Base-by-base conservation (phyloP, 257 asterid species). In the Agastache rugosa region DNA sequence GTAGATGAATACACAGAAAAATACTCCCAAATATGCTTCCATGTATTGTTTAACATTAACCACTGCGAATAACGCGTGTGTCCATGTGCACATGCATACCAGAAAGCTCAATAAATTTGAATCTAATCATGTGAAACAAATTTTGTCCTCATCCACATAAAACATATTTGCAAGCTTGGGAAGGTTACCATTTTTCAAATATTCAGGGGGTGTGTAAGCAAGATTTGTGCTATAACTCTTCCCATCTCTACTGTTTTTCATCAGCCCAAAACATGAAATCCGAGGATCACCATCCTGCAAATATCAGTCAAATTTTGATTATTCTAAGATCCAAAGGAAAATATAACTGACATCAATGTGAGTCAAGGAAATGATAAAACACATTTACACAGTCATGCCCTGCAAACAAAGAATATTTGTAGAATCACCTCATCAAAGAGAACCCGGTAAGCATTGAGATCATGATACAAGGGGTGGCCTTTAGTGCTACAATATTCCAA, bases 181-280 rank as follows among this genome's bases (percentile, higher is more conserved):
- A 39, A 66, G n/a, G n/a, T 77, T 77, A 87, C 96, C 96, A 59
- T 77, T 88, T 81, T 81, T 88, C 77, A 90, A 76, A 73, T 90
- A 90, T 69, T 90, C 96, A 8, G 94, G 94, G 12, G 96, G 96
- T 5, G 96, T 83, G 77, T 86, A 90, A 20, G 93, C 93, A 75
- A 90, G 91, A 77, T 90, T 90, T 9, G 96, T 90, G 90, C 92
- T 90, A 37, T 90, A 86, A 88, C 96, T 90, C 87, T 79, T 86
- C 48, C 96, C 96, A 58, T 88, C 96, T 69, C 86, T 83, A 41
- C 96, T 90, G 74, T 90, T 90, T 82, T 85, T 88, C 93, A 90
- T 85, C 72, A 90, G 81, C 9, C 93, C 93, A 64, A 90, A 90
- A 74, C 96, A 90, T 47, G 93, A 90, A 75, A 90, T 87, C 71